Evolutionary conservation across 1,284 basidiomycete genomes (phyloP).

Genomic region (Abortiporus biennis): DNA sequence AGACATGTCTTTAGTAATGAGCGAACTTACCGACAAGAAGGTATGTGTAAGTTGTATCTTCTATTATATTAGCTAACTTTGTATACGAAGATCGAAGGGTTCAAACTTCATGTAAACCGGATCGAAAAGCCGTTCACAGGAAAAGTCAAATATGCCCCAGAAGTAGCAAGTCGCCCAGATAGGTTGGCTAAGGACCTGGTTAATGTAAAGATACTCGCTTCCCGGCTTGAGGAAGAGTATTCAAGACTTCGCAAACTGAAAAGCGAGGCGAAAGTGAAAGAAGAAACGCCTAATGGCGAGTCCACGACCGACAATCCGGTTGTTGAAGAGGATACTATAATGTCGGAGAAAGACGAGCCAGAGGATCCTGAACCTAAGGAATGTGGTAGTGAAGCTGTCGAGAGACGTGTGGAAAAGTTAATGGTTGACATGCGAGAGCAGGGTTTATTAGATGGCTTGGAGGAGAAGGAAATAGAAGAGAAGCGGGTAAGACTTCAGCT

Average conservation of each 20-base stretch:
- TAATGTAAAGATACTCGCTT: constrained; percentile 65
- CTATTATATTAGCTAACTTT: constrained; percentile 4
- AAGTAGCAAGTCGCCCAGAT: constrained; percentile 72
- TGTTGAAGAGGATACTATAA: constrained; percentile 16
- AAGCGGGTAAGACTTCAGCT: constrained; percentile 51
- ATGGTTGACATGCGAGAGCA: constrained; percentile 62
- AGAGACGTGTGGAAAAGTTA: constrained; percentile 69
- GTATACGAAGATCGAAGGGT: constrained; percentile 74
- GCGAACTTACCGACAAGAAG: constrained; percentile 77
- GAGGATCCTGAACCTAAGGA: constrained; percentile 54
- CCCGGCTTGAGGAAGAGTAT: constrained; percentile 68
- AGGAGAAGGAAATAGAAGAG: constrained; percentile 56
- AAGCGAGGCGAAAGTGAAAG: constrained; percentile 20
- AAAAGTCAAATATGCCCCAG: constrained; percentile 73
- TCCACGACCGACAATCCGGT: constrained; percentile 33
- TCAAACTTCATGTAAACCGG: constrained; percentile 86
- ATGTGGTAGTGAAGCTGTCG: constrained; percentile 62
- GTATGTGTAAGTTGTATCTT: constrained; percentile 33
- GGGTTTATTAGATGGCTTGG: constrained; percentile 46
- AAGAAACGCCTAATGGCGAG: constrained; percentile 28
- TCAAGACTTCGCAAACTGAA: constrained; percentile 43
- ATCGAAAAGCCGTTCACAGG: constrained; percentile 76
- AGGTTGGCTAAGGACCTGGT: constrained; percentile 74
- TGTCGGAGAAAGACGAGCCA: constrained; percentile 37
- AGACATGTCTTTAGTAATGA: constrained; percentile 70